Base-by-base conservation (phyloP, 2,329 filamentous ascomycete species). In the Pseudogymnoascus sp. region DNA sequence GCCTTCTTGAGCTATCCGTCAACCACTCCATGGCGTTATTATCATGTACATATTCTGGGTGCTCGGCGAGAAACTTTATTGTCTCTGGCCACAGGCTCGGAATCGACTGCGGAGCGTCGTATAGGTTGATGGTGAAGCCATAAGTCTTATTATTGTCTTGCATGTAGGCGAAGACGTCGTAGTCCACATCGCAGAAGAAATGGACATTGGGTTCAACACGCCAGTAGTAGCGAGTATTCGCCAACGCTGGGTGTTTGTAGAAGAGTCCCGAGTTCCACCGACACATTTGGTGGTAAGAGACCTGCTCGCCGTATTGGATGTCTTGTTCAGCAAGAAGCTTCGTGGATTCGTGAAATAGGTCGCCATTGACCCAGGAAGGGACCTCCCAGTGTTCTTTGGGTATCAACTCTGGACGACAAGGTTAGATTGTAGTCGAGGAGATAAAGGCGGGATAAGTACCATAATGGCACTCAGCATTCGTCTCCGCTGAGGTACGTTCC, bases 151-250 rank as follows among this genome's bases (percentile, higher is more conserved):
- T 97, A 80, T 96, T 86, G 77, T 99, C 95, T 71, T 91, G 85
- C 95, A 99, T 97, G 79, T 91, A 99, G 67, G 90, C 88, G 82
- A 99, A 99, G 61, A 99, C 89, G 73, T 99, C 95, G 78, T 99
- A 99, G 78, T 99, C 95, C 66, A 99, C 83, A 71, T 98, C 91
- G 81, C 95, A 99, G 84, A 97, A 99, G 82, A 98, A 99, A 77
- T 97, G 92, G 46, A 99, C 95, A 68, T 98, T 96, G 61, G 95
- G 95, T 75, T 99, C 95, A 59, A 99, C 95, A 64, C 95, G 90
- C 95, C 95, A 99, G 82, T 99, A 99, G 81, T 91, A 99, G 69
- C 91, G 90, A 67, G 84, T 86, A 70, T 95, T 78, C 68, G 86
- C 81, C 63, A 99, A 84, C 0, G 92, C 93, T 0, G 92, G 91